A percentile compares a stretch with the other conserved stretches of the same genome.
Evolutionary conservation across 1,284 basidiomycete genomes (phyloP).

Genomic region (Malassezia furfur): DNA sequence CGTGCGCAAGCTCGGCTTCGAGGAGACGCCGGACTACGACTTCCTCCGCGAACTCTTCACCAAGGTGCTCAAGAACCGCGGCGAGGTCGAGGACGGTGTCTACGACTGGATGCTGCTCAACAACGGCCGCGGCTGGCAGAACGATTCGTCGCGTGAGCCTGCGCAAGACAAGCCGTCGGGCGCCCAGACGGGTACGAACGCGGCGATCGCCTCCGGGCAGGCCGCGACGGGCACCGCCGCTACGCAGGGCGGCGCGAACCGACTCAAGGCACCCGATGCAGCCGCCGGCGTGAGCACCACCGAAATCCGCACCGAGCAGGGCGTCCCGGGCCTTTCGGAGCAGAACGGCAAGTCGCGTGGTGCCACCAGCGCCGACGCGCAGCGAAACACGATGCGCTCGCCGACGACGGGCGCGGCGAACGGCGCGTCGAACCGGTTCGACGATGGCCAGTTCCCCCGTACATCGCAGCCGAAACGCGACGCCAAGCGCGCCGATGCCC

Average conservation of each 20-base stretch:
- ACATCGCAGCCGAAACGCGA: neutral
- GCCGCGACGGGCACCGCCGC: neutral
- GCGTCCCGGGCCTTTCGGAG: neutral
- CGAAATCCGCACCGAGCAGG: slow-evolving; percentile 17
- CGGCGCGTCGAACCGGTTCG: neutral
- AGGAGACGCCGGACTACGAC: slow-evolving; percentile 92
- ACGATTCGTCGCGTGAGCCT: slow-evolving; percentile 42
- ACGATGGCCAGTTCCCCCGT: neutral
- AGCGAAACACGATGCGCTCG: neutral
- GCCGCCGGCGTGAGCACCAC: slow-evolving; percentile 11
- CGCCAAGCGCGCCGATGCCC: neutral
- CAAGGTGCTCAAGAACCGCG: slow-evolving; percentile 79
- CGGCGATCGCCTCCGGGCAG: neutral
- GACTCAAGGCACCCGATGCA: neutral
- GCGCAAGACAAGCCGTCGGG: neutral
- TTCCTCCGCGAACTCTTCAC: slow-evolving; percentile 83
- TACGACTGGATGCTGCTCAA: slow-evolving; percentile 87
- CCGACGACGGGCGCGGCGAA: neutral
- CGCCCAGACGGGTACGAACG: neutral
- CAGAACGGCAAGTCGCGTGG: neutral
- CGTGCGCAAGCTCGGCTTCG: slow-evolving; percentile 75
- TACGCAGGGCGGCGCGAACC: neutral
- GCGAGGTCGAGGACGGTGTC: slow-evolving; percentile 74
- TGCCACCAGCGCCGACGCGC: neutral
- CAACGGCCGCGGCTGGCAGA: slow-evolving; percentile 89